Conservation (phyloP, 352 stramenopile species). For the Phytophthora pini region DNA sequence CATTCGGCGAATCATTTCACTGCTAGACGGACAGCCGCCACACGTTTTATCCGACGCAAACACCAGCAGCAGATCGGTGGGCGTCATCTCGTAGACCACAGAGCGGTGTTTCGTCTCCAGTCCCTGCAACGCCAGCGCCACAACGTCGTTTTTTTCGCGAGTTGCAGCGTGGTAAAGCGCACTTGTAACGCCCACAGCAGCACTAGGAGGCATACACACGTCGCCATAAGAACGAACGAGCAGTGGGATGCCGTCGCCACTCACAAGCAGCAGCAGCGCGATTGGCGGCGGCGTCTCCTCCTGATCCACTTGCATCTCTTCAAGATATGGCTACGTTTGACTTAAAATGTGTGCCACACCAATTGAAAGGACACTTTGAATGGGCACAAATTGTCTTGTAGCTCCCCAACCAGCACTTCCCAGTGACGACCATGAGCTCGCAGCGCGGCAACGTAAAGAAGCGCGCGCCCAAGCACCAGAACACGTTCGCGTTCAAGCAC, state of each 20-base stretch:
- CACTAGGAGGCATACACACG: constrained; percentile 50
- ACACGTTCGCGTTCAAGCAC: constrained; percentile 98
- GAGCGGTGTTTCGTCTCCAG: constrained; percentile 42
- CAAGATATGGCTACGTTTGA: constrained; percentile 40
- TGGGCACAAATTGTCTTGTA: constrained; percentile 19
- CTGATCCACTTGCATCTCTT: constrained; percentile 31
- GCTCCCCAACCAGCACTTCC: too few species aligned
- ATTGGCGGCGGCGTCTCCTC: constrained; percentile 25
- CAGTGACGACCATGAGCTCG: constrained; percentile 71
- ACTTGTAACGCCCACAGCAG: constrained; percentile 52
- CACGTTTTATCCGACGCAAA: constrained; percentile 38
- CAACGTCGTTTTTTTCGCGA: constrained; percentile 14
- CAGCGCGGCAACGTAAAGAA: constrained; percentile 88
- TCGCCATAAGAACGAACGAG: constrained; percentile 56
- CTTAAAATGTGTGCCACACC: constrained; percentile 9
- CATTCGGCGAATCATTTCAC: constrained; percentile 27
- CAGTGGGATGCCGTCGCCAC: constrained; percentile 54
- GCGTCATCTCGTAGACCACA: constrained; percentile 41
- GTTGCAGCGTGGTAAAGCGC: constrained; percentile 57
- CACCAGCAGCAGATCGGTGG: constrained; percentile 41
- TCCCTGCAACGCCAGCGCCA: constrained; percentile 28
- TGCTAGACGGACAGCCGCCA: constrained; percentile 9
- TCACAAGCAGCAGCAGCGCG: constrained; percentile 56
- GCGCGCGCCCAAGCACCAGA: constrained; percentile 95
- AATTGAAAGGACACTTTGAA: constrained; percentile 13